These are phyloP conservation scores for Cornus suecica DNA, from an alignment of 148 eudicot species.

Conservation along the genomic window DNA sequence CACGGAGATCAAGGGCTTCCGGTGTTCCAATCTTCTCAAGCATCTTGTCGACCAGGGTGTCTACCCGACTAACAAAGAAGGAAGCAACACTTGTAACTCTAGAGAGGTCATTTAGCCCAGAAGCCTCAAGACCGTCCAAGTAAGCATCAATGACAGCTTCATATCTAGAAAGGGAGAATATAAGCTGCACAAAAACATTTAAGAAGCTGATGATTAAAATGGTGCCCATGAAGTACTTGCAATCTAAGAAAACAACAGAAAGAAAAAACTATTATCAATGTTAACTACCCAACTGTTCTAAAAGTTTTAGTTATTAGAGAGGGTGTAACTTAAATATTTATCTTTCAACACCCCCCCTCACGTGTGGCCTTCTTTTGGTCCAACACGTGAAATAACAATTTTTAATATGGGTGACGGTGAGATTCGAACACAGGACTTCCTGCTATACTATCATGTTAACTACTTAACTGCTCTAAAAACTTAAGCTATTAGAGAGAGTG, in stretches of 20 bases:
- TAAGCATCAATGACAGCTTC: slow-evolving; percentile 98
- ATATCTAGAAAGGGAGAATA: slow-evolving; percentile 88
- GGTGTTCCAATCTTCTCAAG: slow-evolving; percentile 93
- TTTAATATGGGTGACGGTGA: no score
- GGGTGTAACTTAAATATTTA: no score
- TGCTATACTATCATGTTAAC: no score
- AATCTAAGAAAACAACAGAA: background rate
- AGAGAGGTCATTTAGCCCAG: slow-evolving; percentile 89
- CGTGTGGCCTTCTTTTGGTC: no score
- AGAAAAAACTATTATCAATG: background rate
- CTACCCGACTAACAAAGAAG: slow-evolving; percentile 97
- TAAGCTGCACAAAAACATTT: slow-evolving; percentile 57
- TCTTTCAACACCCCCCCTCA: no score
- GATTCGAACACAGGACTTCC: no score
- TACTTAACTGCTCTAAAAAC: no score
- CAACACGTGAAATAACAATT: no score
- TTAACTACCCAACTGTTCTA: no score
- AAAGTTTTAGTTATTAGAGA: no score
- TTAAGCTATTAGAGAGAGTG: no score
- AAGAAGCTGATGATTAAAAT: slow-evolving; percentile 21
- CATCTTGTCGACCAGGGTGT: slow-evolving; percentile 83
- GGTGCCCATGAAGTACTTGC: background rate
- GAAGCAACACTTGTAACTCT: slow-evolving; percentile 97
- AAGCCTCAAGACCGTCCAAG: slow-evolving; percentile 95
- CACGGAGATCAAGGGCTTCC: slow-evolving; percentile 89